These are phyloP conservation scores for Pichia sp. DNA, from an alignment of 1,139 yeast genomes.

Conservation along the genomic window DNA sequence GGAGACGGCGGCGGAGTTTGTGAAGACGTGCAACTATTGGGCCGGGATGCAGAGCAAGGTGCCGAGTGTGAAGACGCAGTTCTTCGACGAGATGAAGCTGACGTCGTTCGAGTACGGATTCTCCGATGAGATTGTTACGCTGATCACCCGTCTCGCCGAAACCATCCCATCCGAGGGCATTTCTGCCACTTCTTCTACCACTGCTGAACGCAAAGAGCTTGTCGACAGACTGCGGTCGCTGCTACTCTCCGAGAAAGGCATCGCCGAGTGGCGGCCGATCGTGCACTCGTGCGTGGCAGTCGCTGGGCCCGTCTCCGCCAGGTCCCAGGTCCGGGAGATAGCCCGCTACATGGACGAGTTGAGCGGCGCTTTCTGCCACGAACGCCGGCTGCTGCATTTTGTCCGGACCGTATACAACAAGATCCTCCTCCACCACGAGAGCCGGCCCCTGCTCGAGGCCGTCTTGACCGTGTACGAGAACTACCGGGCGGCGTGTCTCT, in stretches of 20 bases:
- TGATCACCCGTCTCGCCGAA: background rate
- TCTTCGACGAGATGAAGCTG: conserved; percentile 1
- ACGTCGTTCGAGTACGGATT: conserved; percentile 8
- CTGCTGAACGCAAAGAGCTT: background rate
- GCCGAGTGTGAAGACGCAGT: conserved; percentile 1
- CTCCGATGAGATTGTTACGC: background rate
- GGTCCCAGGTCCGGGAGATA: background rate
- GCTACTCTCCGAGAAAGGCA: background rate
- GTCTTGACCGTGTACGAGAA: background rate
- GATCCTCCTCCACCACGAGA: background rate
- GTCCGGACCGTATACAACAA: background rate
- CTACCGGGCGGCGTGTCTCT: conserved; percentile 2
- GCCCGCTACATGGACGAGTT: background rate
- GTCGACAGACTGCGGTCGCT: background rate
- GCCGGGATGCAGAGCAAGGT: conserved; percentile 27
- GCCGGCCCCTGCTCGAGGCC: background rate
- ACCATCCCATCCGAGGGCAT: background rate
- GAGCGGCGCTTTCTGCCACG: background rate
- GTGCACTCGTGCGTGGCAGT: conserved; percentile 1
- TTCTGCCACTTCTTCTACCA: background rate
- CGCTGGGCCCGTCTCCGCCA: background rate
- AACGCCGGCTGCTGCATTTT: background rate
- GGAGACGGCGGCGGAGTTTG: conserved; percentile 67
- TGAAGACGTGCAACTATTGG: conserved; percentile 84
- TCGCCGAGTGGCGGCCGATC: conserved; percentile 1